These are phyloP conservation scores for Pouteria glomerata DNA, from an alignment of 148 eudicot genomes.

Conservation along the genomic window DNA sequence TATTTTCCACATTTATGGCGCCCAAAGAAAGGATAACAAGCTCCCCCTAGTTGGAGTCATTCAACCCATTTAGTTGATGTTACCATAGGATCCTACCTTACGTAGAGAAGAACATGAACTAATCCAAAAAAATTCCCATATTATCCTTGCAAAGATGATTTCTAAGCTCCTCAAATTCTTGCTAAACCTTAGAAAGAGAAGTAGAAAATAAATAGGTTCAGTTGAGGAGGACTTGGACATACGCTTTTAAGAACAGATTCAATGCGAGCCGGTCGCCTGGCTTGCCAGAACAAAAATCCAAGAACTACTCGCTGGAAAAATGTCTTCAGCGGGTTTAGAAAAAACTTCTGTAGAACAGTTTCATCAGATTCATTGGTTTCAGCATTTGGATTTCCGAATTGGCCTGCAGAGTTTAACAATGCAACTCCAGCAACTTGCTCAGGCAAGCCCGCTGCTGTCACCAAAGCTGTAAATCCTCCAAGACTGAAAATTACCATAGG, in stretches of 20 bases:
- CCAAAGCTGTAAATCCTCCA: constrained; percentile 94
- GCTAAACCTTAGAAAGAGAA: background rate
- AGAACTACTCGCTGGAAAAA: constrained; percentile 77
- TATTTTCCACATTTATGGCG: background rate
- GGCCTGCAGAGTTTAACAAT: constrained; percentile 85
- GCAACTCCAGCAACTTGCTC: constrained; percentile 77
- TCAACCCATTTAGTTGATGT: background rate
- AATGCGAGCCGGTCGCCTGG: constrained; percentile 85
- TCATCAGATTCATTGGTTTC: constrained; percentile 44
- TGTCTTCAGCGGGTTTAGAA: constrained; percentile 75
- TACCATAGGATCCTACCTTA: background rate
- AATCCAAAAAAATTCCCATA: too few relatives aligned
- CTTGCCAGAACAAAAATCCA: constrained; percentile 86
- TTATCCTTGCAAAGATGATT: background rate
- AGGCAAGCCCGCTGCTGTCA: constrained; percentile 71
- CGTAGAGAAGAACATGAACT: background rate
- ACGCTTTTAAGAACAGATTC: constrained; percentile 84
- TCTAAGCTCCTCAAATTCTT: background rate
- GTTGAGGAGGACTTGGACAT: constrained; percentile 21
- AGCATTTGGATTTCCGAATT: constrained; percentile 60
- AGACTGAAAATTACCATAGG: constrained; percentile 46
- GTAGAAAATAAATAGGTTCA: background rate
- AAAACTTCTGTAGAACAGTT: constrained; percentile 43
- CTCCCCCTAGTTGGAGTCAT: background rate
- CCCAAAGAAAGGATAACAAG: background rate